phyloP scores from a whole-genome alignment of 2,329 filamentous ascomycete genomes.

The Keithomyces neogunnii region DNA sequence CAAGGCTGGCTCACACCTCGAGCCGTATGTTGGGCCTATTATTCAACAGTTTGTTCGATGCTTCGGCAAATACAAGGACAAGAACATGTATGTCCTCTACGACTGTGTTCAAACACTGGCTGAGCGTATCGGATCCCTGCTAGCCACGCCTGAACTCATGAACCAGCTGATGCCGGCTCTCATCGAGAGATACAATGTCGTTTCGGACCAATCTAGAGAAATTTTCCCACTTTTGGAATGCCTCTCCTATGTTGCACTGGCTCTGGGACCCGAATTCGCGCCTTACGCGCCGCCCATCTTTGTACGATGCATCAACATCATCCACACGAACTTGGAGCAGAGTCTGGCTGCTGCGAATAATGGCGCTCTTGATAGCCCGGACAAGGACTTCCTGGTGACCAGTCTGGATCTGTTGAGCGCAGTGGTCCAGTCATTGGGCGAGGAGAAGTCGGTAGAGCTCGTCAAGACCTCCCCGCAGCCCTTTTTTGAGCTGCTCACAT shows the following conservation, averaged over 20 bases:
- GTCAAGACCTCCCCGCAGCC: slow-evolving; percentile 67
- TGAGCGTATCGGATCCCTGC: slow-evolving; percentile 74
- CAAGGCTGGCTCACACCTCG: slow-evolving; percentile 72
- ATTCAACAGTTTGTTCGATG: slow-evolving; percentile 86
- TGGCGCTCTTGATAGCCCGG: slow-evolving; percentile 63
- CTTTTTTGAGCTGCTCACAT: slow-evolving; percentile 83
- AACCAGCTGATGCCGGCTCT: slow-evolving; percentile 87
- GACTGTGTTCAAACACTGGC: slow-evolving; percentile 97
- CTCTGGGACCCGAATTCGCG: slow-evolving; percentile 72
- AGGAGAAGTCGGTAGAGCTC: slow-evolving; percentile 64
- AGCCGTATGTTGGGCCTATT: slow-evolving; percentile 83
- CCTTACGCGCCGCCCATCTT: slow-evolving; percentile 86
- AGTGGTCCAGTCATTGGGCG: slow-evolving; percentile 81
- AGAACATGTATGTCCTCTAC: slow-evolving; percentile 98
- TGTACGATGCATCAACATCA: slow-evolving; percentile 77
- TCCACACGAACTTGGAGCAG: slow-evolving; percentile 84
- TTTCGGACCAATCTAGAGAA: slow-evolving; percentile 83
- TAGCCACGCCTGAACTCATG: slow-evolving; percentile 75
- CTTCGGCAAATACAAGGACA: slow-evolving; percentile 93
- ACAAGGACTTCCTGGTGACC: slow-evolving; percentile 96
- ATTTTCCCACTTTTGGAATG: slow-evolving; percentile 95
- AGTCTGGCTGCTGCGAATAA: slow-evolving; percentile 63
- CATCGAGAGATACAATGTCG: slow-evolving; percentile 78
- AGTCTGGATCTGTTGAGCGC: slow-evolving; percentile 89
- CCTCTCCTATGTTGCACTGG: slow-evolving; percentile 84